These are phyloP conservation scores for Chytriomyces confervae DNA, from an alignment of 192 early-diverging fungal species.

Conservation along the genomic window DNA sequence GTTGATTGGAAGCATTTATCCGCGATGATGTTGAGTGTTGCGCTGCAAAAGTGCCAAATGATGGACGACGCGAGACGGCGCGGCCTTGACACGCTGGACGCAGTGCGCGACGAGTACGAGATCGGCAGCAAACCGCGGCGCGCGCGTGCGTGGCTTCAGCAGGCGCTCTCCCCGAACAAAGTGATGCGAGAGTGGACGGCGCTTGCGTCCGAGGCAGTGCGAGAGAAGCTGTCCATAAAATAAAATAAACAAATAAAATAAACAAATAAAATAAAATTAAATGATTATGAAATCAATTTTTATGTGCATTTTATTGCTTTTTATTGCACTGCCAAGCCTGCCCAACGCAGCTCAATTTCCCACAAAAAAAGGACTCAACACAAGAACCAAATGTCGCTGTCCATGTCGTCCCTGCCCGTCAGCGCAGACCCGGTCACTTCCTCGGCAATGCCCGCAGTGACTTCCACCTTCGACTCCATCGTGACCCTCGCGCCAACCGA, in stretches of 20 bases:
- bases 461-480: too few relatives aligned
- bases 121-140: background rate
- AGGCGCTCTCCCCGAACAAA: background rate
- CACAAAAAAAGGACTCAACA: too few relatives aligned
- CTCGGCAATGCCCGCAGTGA: too few relatives aligned
- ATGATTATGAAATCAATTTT: too few relatives aligned
- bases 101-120: background rate
- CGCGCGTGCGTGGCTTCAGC: background rate
- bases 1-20: constrained; percentile 22
- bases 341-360: too few relatives aligned
- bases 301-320: too few relatives aligned
- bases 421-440: too few relatives aligned
- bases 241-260: background rate
- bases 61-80: background rate
- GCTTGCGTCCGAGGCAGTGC: background rate
- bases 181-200: background rate
- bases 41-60: background rate
- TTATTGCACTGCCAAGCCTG: too few relatives aligned
- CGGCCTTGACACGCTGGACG: background rate
- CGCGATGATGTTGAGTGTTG: background rate
- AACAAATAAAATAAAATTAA: too few relatives aligned
- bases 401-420: too few relatives aligned
- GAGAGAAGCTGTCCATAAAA: background rate
- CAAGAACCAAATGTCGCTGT: too few relatives aligned
- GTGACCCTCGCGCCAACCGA: too few relatives aligned